Percentiles rank a stretch among this genome's conserved stretches.
phyloP scores from a whole-genome alignment of 257 asterid species.

The Ilex asprella region DNA sequence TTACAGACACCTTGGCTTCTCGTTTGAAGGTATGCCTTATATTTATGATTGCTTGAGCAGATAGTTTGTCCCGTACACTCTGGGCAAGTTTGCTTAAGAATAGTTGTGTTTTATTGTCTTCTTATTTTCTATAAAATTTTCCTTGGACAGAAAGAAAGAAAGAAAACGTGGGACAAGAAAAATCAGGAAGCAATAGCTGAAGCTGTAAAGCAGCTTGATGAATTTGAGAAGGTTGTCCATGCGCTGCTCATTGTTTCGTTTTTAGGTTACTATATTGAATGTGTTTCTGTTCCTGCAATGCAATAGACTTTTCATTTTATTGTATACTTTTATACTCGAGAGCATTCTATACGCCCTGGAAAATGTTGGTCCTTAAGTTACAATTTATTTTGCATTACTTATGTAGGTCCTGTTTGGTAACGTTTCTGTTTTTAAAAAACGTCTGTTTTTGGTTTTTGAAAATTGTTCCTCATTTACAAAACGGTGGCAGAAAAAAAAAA shows the following conservation, averaged over 20 bases:
- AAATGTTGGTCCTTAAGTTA: too few species aligned
- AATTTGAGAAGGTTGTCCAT: conserved; percentile 58
- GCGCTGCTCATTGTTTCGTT: not conserved
- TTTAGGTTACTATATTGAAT: too few species aligned
- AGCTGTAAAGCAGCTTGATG: conserved; percentile 83
- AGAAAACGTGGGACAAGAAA: conserved; percentile 79
- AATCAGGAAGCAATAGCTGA: conserved; percentile 85
- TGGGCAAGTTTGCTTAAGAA: not conserved
- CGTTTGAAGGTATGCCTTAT: conserved; percentile 64
- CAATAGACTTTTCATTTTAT: too few species aligned
- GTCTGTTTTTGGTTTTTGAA: too few species aligned
- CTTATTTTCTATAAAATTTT: conserved; percentile 7
- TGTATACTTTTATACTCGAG: too few species aligned
- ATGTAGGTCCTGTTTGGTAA: too few species aligned
- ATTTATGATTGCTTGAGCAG: not conserved
- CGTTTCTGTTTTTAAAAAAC: too few species aligned
- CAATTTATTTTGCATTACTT: too few species aligned
- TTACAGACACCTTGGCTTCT: conserved; percentile 60
- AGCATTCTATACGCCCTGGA: too few species aligned
- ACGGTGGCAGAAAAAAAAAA: too few species aligned
- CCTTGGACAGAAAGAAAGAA: conserved; percentile 75
- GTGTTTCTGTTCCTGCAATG: too few species aligned
- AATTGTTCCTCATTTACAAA: too few species aligned
- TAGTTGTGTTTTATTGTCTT: conserved; percentile 5
- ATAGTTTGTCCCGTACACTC: not conserved